Base-by-base conservation (phyloP, 768 basidiomycete species). In the Kwoniella europaea region DNA sequence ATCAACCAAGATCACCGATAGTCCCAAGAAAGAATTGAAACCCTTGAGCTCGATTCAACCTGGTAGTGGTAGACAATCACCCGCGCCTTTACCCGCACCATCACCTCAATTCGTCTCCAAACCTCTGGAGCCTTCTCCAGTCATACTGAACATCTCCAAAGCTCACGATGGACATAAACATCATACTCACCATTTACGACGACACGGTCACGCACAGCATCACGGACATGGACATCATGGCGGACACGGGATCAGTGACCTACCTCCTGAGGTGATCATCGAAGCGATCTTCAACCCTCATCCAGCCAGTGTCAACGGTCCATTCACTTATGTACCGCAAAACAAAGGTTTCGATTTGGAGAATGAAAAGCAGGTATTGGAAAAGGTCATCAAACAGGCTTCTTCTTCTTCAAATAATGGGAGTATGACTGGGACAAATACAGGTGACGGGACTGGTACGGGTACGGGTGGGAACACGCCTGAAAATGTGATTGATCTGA, bases 241-340 rank as follows among this genome's bases (percentile, higher is more conserved):
- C 2, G 9, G n/a, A 65, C 29, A 35, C 24, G 69, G 69, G 42
- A 71, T 71, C n/a, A 44, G 73, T 55, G 75, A 76, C 41, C 56
- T 77, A 10, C 63, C 75, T 2, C 68, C 79, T 18, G 76, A 78
- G 15, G 63, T 69, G 10, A 71, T 78, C 29, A 80, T 80, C 53
- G 77, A 80, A 66, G 75, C 75, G 12, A 71, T 80, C 20, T 80
- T 78, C 65, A 78, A 80, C 59, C 77, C 77, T 10, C 63, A 63
- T 43, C 74, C 79, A 2, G 71, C 67, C 5, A 35, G 27, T 16
- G 77, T 73, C 41, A 73, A 73, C 15, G 67, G 71, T 7, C 76
- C 76, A 35, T 75, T 79, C 66, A 75, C 76, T 3, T 79, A 74
- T 73, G 67, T 77, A 22, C 74, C 76, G 9, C 63, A 67, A 64